phyloP scores from a whole-genome alignment of 352 stramenopile species.

The Globisporangium yorkense region DNA sequence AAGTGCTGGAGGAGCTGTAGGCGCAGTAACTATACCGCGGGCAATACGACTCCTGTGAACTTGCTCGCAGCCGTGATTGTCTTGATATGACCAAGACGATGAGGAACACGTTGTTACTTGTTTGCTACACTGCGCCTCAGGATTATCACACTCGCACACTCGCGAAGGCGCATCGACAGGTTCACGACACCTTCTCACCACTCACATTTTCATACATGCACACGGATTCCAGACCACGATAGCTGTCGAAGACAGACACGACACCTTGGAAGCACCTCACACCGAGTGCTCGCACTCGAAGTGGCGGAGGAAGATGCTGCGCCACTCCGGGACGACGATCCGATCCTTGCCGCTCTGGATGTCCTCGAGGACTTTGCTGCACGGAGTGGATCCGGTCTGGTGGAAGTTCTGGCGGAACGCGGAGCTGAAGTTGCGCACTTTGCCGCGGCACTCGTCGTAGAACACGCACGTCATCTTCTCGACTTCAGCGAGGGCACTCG shows the following conservation, averaged over 20 bases:
- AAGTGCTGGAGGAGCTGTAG: slow-evolving; percentile 67
- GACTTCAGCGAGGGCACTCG: slow-evolving; percentile 57
- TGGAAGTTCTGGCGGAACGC: slow-evolving; percentile 70
- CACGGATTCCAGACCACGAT: not conserved
- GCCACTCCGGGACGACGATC: slow-evolving; percentile 71
- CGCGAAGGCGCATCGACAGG: not conserved
- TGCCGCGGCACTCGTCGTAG: slow-evolving; percentile 77
- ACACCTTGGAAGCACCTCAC: not conserved
- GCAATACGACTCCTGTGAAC: not conserved
- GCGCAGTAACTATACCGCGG: not conserved
- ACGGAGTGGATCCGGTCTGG: slow-evolving; percentile 45
- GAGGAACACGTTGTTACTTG: not conserved
- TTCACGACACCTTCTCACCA: not conserved
- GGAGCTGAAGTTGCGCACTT: slow-evolving; percentile 56
- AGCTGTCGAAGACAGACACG: too few relatives aligned
- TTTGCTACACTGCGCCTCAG: not conserved
- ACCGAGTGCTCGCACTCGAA: slow-evolving; percentile 35
- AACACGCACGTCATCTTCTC: slow-evolving; percentile 89
- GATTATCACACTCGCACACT: not conserved
- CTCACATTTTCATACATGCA: not conserved
- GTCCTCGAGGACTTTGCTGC: slow-evolving; percentile 47
- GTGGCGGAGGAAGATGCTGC: slow-evolving; percentile 59
- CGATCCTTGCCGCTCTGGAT: slow-evolving; percentile 49
- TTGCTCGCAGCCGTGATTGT: not conserved
- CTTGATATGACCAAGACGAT: not conserved